Base-by-base conservation (phyloP, 805 yeast species). In the Wickerhamomyces kurtzmanii region DNA sequence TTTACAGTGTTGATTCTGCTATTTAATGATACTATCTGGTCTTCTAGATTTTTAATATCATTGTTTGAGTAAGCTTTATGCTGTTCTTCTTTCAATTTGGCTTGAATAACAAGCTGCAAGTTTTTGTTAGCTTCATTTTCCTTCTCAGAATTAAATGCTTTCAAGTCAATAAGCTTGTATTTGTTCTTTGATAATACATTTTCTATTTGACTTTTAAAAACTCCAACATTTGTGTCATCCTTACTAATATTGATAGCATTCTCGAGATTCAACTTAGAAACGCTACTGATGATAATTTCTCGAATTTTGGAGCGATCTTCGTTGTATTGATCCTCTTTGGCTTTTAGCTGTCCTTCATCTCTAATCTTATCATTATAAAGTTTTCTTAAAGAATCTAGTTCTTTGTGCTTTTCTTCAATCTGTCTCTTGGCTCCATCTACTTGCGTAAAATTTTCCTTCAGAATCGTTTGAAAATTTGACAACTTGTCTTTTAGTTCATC, bases 311-410 rank as follows among this genome's bases (percentile, higher is more conserved):
- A 12, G 17, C 45, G 17, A 7, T 50, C 33, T 7, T 33, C 35
- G 10, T 51, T 40, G 37, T 61, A 62, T 19, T 48, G 53, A 2
- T 39, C 40, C 31, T 60, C 60, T 31, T 60, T 64, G 2, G 68
- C 68, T 28, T 59, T 57, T 24, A 76, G 50, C 27, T 70, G 64
- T 5, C 89, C 93, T 36, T 71, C 73, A 27, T 55, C 42, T 18
- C 71, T 53, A 1, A 68, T 63, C 7, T 61, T 45, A 2, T 42
- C 33, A 32, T 59, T 62, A 20, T 57, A 56, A 1, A 49, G 38
- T 1, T 35, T 32, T 36, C 73, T 57, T 3, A 45, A 20, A 0
- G 20, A 23, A 4, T 44, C 41, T 4, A 62, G 38, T 3, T 37
- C 32, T 0, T 19, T 29, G 22, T 54, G 59, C 22, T 41, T 25